Percentiles rank a stretch among this genome's conserved stretches.
Evolutionary conservation across 352 stramenopile species (phyloP).

Genomic region (Pythium biforme): DNA sequence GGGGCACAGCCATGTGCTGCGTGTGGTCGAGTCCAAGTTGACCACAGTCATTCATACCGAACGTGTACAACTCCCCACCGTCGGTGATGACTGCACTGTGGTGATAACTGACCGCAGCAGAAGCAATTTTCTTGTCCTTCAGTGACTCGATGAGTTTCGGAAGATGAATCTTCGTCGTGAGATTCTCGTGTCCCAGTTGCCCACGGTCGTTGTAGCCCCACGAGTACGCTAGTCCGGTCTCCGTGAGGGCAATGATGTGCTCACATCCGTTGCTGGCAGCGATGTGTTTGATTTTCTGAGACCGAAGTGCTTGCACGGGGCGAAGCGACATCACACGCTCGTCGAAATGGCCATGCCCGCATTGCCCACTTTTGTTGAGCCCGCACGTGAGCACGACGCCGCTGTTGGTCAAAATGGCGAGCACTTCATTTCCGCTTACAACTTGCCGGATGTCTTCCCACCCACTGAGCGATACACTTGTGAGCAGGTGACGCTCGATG

Average conservation of each 20-base stretch:
- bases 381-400: constrained; percentile 80
- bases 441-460: constrained; percentile 86
- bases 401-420: constrained; percentile 80
- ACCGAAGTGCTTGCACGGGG: constrained; percentile 73
- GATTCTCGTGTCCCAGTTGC: constrained; percentile 82
- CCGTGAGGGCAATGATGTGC: constrained; percentile 84
- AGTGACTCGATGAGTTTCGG: constrained; percentile 84
- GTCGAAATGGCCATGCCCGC: constrained; percentile 85
- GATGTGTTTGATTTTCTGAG: constrained; percentile 76
- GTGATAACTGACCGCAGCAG: constrained; percentile 83
- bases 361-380: constrained; percentile 88
- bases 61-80: constrained; percentile 78
- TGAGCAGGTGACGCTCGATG: constrained; percentile 78
- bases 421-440: constrained; percentile 79
- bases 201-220: constrained; percentile 89
- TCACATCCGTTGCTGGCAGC: constrained; percentile 88
- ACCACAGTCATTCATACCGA: constrained; percentile 89
- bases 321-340: constrained; percentile 83
- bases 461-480: constrained; percentile 69
- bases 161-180: constrained; percentile 81
- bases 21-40: constrained; percentile 84
- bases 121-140: constrained; percentile 81
- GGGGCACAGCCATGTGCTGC: constrained; percentile 66
- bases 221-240: constrained; percentile 77
- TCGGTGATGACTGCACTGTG: constrained; percentile 80